Percentiles rank a stretch among this genome's conserved stretches.
Evolutionary conservation across 225 moss, liverwort and hornwort species (phyloP).

Genomic region (Thuidium tamariscinum): DNA sequence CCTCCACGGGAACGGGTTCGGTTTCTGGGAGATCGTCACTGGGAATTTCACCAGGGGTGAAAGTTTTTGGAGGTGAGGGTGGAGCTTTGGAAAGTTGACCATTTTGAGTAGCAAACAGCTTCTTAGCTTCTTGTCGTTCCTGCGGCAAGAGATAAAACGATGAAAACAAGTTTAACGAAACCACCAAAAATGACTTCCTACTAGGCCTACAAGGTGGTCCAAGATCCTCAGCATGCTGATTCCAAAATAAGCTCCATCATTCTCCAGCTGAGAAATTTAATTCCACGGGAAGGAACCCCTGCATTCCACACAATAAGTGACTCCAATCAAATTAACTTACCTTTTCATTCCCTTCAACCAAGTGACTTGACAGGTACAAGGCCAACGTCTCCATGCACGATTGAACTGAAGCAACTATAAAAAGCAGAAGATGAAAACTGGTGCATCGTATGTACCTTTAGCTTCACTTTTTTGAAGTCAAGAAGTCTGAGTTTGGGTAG

Average conservation of each 20-base stretch:
- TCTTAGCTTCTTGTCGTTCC: constrained; percentile 84
- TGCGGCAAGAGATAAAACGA: constrained; percentile 19
- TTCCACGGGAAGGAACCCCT: constrained; percentile 68
- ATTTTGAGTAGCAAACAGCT: constrained; percentile 70
- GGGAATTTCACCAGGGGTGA: constrained; percentile 71
- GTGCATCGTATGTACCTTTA: constrained; percentile 53
- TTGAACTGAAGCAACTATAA: constrained; percentile 1
- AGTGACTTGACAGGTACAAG: constrained; percentile 16
- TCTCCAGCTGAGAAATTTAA: constrained; percentile 68
- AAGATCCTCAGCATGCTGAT: constrained; percentile 30
- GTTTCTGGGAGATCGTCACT: constrained; percentile 25
- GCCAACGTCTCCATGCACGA: constrained; percentile 7
- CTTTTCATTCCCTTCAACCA: constrained; percentile 29
- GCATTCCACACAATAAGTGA: constrained; percentile 80
- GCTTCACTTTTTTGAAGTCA: constrained; percentile 97
- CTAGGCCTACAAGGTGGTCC: not conserved
- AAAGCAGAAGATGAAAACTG: not conserved
- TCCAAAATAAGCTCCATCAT: constrained; percentile 45
- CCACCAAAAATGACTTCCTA: not conserved
- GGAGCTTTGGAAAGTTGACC: constrained; percentile 51
- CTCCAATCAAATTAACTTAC: constrained; percentile 96
- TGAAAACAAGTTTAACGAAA: not conserved
- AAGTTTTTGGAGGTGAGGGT: constrained; percentile 57
- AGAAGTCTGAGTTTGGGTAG: constrained; percentile 91
- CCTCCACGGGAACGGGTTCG: constrained; percentile 27